phyloP scores from a whole-genome alignment of 805 yeast genomes.

The Starmerella vitae region DNA sequence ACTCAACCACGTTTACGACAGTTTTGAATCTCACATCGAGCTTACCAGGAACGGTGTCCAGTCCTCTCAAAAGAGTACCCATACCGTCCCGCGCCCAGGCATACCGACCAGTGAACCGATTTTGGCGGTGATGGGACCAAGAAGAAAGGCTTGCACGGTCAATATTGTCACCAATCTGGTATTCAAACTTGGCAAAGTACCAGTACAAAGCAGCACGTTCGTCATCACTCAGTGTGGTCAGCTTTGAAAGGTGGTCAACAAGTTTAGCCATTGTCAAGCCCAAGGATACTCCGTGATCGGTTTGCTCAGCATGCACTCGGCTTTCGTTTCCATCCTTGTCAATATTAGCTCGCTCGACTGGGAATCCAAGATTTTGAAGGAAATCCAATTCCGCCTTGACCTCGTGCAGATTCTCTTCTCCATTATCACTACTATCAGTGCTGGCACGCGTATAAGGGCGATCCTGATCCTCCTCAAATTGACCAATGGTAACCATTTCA shows the following conservation, averaged over 20 bases:
- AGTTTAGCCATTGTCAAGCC: constrained; percentile 29
- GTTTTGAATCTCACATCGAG: constrained; percentile 32
- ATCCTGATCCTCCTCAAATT: constrained; percentile 27
- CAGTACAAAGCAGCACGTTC: constrained; percentile 30
- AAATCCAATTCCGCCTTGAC: constrained; percentile 23
- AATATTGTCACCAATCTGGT: constrained; percentile 27
- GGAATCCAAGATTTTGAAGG: constrained; percentile 24
- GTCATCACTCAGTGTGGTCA: constrained; percentile 27
- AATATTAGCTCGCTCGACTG: constrained; percentile 6
- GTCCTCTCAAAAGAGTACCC: constrained; percentile 28
- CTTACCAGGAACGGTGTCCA: constrained; percentile 29
- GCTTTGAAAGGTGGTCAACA: constrained; percentile 23
- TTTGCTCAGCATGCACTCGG: constrained; percentile 28
- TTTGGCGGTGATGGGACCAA: constrained; percentile 33
- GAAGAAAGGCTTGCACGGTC: constrained; percentile 28
- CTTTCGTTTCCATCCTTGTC: constrained; percentile 8
- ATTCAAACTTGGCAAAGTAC: constrained; percentile 33
- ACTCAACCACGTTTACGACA: constrained; percentile 29
- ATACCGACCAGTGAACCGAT: constrained; percentile 31
- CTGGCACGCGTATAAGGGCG: constrained; percentile 22
- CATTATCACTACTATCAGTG: constrained; percentile 11
- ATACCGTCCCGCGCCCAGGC: constrained; percentile 30
- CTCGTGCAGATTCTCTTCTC: constrained; percentile 19
- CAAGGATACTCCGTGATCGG: constrained; percentile 26
- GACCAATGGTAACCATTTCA: constrained; percentile 28